Percentiles rank a stretch among this genome's conserved stretches.
These are phyloP conservation scores for Fusarium ramigenum DNA, from an alignment of 2,329 filamentous ascomycete species.

Conservation along the genomic window DNA sequence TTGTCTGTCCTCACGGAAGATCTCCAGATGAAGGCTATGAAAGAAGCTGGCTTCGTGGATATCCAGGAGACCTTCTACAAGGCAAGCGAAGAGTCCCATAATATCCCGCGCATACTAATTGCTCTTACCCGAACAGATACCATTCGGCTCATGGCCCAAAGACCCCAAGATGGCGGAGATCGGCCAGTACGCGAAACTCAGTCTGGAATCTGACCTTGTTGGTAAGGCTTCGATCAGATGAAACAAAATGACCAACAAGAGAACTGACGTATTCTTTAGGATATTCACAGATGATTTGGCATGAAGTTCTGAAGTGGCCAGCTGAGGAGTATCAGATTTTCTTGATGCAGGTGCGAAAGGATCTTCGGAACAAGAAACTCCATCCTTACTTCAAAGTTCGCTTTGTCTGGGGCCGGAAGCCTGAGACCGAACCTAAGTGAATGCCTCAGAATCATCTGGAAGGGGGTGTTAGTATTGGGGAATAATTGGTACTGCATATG, in stretches of 20 bases:
- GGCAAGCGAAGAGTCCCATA: not conserved
- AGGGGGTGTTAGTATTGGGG: rapidly evolving
- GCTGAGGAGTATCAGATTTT: constrained; percentile 9
- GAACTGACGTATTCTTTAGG: not conserved
- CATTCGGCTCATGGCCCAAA: constrained; percentile 10
- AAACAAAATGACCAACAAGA: not conserved
- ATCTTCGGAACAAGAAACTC: constrained; percentile 10
- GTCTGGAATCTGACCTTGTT: constrained; percentile 14
- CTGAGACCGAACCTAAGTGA: not conserved
- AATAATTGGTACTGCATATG: too few relatives aligned
- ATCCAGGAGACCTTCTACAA: constrained; percentile 3
- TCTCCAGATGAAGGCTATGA: constrained; percentile 10
- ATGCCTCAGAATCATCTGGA: rapidly evolving
- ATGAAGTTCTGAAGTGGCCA: constrained; percentile 15
- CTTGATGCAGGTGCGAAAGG: constrained; percentile 11
- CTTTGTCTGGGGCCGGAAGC: constrained; percentile 11
- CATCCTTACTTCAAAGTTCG: constrained; percentile 13
- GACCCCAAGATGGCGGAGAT: constrained; percentile 8
- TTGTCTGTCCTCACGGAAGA: constrained; percentile 1
- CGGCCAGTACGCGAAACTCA: constrained; percentile 11
- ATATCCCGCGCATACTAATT: not conserved
- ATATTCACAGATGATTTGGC: constrained; percentile 20
- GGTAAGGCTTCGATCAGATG: not conserved
- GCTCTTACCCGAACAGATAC: not conserved
- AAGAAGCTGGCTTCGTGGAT: constrained; percentile 15